phyloP scores from a whole-genome alignment of 2,329 filamentous ascomycete species.

The Epichloe typhina region DNA sequence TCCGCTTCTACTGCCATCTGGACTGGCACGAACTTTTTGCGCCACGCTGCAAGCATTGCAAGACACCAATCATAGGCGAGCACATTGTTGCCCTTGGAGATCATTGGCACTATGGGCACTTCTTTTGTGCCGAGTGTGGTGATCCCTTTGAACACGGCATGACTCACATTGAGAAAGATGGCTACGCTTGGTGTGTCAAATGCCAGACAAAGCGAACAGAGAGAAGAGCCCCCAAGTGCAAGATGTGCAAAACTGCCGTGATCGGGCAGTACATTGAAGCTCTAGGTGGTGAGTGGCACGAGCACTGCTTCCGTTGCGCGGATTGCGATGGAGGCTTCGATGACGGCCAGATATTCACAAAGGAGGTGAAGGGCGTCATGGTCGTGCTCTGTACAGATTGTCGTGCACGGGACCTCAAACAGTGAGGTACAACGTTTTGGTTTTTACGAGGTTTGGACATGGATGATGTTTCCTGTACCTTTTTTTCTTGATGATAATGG shows the following conservation, averaged over 20 bases:
- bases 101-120: constrained; percentile 97
- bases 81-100: constrained; percentile 84
- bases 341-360: constrained; percentile 53
- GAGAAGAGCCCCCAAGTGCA: constrained; percentile 76
- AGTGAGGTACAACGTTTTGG: constrained; percentile 12
- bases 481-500: not conserved
- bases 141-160: constrained; percentile 71
- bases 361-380: constrained; percentile 33
- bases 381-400: constrained; percentile 49
- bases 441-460: not conserved
- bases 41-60: constrained; percentile 89
- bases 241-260: constrained; percentile 70
- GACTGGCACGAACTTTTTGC: constrained; percentile 95
- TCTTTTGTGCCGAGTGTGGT: constrained; percentile 97
- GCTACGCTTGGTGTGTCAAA: constrained; percentile 89
- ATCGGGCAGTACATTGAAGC: constrained; percentile 84
- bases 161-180: constrained; percentile 82
- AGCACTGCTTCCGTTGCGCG: constrained; percentile 75
- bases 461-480: not conserved
- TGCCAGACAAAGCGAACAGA: constrained; percentile 91
- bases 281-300: constrained; percentile 86
- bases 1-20: constrained; percentile 93
- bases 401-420: constrained; percentile 47
- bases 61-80: constrained; percentile 90
- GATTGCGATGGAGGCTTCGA: constrained; percentile 46